Conservation (phyloP, 306 rosid genomes). For the Quercus gilva region DNA sequence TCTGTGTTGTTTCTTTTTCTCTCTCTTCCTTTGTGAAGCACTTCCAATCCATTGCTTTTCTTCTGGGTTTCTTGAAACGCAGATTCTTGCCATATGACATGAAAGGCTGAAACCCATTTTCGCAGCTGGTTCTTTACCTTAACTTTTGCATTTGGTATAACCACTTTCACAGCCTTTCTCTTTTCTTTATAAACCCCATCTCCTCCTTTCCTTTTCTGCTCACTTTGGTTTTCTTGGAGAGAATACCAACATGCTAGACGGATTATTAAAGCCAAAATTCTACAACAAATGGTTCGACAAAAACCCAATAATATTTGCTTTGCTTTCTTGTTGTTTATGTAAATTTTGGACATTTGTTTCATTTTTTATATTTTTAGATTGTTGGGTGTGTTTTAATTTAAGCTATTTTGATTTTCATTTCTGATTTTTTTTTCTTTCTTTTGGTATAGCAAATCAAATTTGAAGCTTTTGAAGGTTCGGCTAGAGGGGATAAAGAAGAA, state of each 20-base stretch:
- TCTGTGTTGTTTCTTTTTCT: not conserved
- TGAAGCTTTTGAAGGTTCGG: slow-evolving; percentile 41
- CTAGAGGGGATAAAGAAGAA: slow-evolving; percentile 47
- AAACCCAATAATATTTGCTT: not conserved
- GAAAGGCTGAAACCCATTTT: slow-evolving; percentile 5
- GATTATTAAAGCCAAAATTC: slow-evolving; percentile 57
- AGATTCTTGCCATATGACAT: slow-evolving; percentile 49
- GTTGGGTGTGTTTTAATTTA: not conserved
- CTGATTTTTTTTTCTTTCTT: not conserved
- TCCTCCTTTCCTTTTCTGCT: not conserved
- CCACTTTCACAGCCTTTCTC: slow-evolving; percentile 15
- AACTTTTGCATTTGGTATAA: slow-evolving; percentile 17
- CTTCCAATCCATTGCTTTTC: slow-evolving; percentile 37
- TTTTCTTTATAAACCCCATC: not conserved
- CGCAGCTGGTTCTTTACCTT: slow-evolving; percentile 25
- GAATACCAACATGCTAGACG: slow-evolving; percentile 46
- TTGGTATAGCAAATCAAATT: slow-evolving; percentile 47
- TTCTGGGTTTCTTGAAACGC: slow-evolving; percentile 34
- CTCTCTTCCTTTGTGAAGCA: not conserved
- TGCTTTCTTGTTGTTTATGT: not conserved
- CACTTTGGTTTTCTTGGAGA: not conserved
- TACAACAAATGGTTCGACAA: slow-evolving; percentile 56
- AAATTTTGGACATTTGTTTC: not conserved
- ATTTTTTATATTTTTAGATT: not conserved
- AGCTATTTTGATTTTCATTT: slow-evolving; percentile 8